Base-by-base conservation (phyloP, 768 basidiomycete species). In the Fistulinella prunicolor region DNA sequence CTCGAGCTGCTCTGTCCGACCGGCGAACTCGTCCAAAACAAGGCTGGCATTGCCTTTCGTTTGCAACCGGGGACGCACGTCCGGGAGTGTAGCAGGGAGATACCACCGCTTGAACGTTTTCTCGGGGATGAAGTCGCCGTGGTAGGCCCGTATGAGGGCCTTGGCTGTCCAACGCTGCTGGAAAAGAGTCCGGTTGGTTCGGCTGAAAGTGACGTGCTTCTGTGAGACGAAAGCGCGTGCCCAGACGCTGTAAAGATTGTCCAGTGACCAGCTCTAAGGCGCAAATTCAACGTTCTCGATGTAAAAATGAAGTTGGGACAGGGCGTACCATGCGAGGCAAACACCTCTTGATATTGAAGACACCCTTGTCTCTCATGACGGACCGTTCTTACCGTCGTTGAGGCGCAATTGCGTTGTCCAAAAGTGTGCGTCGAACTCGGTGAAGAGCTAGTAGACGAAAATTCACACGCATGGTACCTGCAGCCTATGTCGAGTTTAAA, bases 41-140 rank as follows among this genome's bases (percentile, higher is more conserved):
- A 62, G 65, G 54, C 67, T 70, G 42, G 76, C 74, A 8, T 74
- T 73, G 3, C 34, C 34, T 42, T 39, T 42, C 13, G 70, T 59
- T 7, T 38, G 75, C 63, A 54, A 59, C 34, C 73, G 78, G 36
- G 79, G 91, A 41, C 89, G 86, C 45, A 91, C 88, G 60, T 93
- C 90, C 0, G 90, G 95, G 14, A 98, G 76, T 0, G 79, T 84
- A 50, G 80, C 75, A 14, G 95, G 95, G 30, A 99, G 79, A 66
- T 93, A 98, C 88, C 92, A 94, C 48, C 87, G 82, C 64, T 94
- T 94, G 79, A 97, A 98, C 30, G 85, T 85, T 60, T 85, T 87
- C 73, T 95, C 92, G 44, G 84, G 84, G 52, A 97, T 93, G 63
- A 80, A 86, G 76, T 96, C 94, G 20, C 94, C 94, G 63, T 98